Evolutionary conservation across 108 stramenopile genomes (phyloP), one percentile per base, ranked within the genome.

Genomic region (Schizochytrium sp.): DNA sequence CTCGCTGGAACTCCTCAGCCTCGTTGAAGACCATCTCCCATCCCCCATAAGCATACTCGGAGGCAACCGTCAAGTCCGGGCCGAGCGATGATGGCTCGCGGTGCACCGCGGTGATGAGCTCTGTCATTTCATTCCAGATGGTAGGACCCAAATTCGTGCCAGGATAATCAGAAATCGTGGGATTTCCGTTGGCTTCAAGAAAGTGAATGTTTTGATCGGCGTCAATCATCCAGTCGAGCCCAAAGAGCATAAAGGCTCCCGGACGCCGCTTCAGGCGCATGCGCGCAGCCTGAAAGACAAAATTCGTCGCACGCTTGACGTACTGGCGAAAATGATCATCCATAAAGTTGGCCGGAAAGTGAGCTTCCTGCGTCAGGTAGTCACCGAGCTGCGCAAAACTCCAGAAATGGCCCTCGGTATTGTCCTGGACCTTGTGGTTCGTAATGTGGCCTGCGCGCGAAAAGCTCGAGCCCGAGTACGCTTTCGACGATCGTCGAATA

Each of bases 11-110:
- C 45, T 47, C 76, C 5, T 83, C 76, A 19, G 76, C 76, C 76
- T 83, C 76, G 51, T 83, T 83, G 51, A 83, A 83, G n/a, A 83
- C 76, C 6, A 83, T 47, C 51, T 83, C 76, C 76, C 76, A 83
- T 3, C 76, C 76, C 6, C 76, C 76, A 5, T 83, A 34, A 1
- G 45, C 48, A 28, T 45, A 83, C 6, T 6, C 51, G 25, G 76
- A 8, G 45, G 76, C 51, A 45, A 53, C 76, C 2, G 76, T 83
- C 19, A 83, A 0, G 23, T 83, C 76, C 12, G 45, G 6, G 6
- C 76, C 76, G 19, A 83, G 51, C 45, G 76, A 45, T 34, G 19
- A 43, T 6, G 76, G 76, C 76, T 83, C 76, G 5, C 76, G 76
- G 51, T 83, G 76, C n/a, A 83, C 43, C 76, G 19, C 28, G 45